Conservation (phyloP, 1,139 yeast species). For the Sugiyamaella japonica region DNA sequence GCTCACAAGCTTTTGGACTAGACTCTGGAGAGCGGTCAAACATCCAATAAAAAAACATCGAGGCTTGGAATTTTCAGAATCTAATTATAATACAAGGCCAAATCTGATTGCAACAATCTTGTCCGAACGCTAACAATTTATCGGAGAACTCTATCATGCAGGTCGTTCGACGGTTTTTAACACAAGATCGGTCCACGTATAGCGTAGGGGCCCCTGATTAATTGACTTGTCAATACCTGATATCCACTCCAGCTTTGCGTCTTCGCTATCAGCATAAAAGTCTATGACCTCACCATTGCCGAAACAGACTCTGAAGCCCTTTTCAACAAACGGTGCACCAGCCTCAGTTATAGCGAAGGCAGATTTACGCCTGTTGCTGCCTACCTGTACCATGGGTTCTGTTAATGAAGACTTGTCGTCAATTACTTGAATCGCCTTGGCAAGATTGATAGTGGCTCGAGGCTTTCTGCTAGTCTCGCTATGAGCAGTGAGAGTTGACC, state of each 20-base stretch:
- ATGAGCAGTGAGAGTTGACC: slow-evolving; percentile 63
- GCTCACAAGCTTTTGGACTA: no score
- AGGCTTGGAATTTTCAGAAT: neutral
- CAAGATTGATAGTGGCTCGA: slow-evolving; percentile 67
- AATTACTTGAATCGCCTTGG: slow-evolving; percentile 54
- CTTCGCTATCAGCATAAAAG: slow-evolving; percentile 60
- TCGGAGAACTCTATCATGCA: neutral
- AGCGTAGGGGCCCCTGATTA: slow-evolving; percentile 23
- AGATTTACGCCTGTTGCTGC: slow-evolving; percentile 34
- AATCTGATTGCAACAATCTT: neutral
- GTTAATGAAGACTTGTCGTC: slow-evolving; percentile 31
- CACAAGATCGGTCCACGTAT: slow-evolving; percentile 34
- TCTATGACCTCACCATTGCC: slow-evolving; percentile 68
- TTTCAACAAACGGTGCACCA: slow-evolving; percentile 33
- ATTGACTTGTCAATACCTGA: slow-evolving; percentile 27
- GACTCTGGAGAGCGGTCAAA: no score
- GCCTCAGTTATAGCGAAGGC: slow-evolving; percentile 37
- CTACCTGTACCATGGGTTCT: slow-evolving; percentile 32
- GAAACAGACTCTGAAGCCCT: slow-evolving; percentile 57
- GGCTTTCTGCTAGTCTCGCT: slow-evolving; percentile 62
- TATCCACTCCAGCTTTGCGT: slow-evolving; percentile 56
- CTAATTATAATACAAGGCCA: neutral
- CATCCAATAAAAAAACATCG: neutral
- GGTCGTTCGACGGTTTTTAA: slow-evolving; percentile 8
- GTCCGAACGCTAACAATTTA: neutral